These are phyloP conservation scores for Yamadazyma paraphyllophila DNA, from an alignment of 805 yeast species.

Conservation along the genomic window DNA sequence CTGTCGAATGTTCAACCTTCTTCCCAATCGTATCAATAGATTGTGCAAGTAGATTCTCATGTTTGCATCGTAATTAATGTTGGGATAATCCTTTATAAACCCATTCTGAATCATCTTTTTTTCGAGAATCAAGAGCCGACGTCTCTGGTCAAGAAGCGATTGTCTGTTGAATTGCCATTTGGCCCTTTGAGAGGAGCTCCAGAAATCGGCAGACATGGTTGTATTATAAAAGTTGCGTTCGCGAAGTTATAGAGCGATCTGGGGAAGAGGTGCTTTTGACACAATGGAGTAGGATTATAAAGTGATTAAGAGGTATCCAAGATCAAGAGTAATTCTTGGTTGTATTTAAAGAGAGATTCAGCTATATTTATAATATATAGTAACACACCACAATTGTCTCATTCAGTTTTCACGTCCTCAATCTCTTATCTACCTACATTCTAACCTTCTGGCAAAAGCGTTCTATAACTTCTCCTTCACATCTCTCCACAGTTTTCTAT, in stretches of 20 bases:
- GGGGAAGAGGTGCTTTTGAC: background rate
- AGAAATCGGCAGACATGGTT: constrained; percentile 81
- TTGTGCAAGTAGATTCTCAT: constrained; percentile 79
- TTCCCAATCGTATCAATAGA: constrained; percentile 70
- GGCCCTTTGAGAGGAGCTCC: constrained; percentile 79
- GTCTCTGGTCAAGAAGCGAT: constrained; percentile 47
- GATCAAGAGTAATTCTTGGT: too few relatives aligned
- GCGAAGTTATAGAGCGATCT: background rate
- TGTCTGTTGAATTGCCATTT: constrained; percentile 80
- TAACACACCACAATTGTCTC: too few relatives aligned
- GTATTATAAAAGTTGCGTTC: background rate
- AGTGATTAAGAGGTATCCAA: too few relatives aligned
- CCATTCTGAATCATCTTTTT: constrained; percentile 45
- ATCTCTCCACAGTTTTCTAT: constrained; percentile 21
- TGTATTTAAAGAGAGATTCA: too few relatives aligned
- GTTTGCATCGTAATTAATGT: constrained; percentile 53
- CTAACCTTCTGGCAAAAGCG: too few relatives aligned
- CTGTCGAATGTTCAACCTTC: constrained; percentile 75
- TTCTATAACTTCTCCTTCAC: too few relatives aligned
- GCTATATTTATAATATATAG: too few relatives aligned
- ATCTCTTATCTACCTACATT: too few relatives aligned
- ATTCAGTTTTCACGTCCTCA: too few relatives aligned
- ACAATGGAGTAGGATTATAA: background rate
- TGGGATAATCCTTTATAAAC: constrained; percentile 41
- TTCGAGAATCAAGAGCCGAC: constrained; percentile 39